These are phyloP conservation scores for Geranium incanum DNA, from an alignment of 441 rosid genomes.

Conservation along the genomic window DNA sequence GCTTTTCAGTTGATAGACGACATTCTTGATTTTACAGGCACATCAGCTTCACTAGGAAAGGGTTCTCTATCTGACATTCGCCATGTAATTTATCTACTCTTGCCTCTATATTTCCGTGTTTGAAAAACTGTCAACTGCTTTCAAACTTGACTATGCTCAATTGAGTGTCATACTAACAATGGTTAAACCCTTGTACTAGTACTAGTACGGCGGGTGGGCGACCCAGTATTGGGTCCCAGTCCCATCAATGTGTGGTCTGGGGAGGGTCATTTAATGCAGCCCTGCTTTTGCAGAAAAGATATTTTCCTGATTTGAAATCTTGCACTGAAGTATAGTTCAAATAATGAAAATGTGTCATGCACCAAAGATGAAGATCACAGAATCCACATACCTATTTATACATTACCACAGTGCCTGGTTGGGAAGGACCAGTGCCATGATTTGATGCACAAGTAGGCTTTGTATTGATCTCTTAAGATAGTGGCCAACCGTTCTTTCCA, in stretches of 20 bases:
- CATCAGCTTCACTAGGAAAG: slow-evolving; percentile 85
- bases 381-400: neutral
- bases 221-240: too few relatives aligned
- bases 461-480: neutral
- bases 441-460: neutral
- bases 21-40: slow-evolving; percentile 89
- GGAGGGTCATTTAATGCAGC: too few relatives aligned
- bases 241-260: too few relatives aligned
- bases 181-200: neutral
- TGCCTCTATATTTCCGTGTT: neutral
- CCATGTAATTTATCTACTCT: slow-evolving; percentile 48
- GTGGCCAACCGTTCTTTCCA: neutral
- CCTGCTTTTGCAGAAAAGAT: too few relatives aligned
- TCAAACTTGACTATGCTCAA: neutral
- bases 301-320: too few relatives aligned
- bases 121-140: neutral
- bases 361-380: neutral
- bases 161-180: neutral
- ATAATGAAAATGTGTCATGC: neutral
- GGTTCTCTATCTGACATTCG: slow-evolving; percentile 81
- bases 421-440: neutral
- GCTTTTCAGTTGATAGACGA: slow-evolving; percentile 91
- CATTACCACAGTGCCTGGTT: neutral
- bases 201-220: too few relatives aligned
- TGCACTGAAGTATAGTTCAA: too few relatives aligned